Percentiles rank a stretch among this genome's conserved stretches.
Evolutionary conservation across 2,329 filamentous ascomycete genomes (phyloP).

Genomic region (Claviceps sp.): DNA sequence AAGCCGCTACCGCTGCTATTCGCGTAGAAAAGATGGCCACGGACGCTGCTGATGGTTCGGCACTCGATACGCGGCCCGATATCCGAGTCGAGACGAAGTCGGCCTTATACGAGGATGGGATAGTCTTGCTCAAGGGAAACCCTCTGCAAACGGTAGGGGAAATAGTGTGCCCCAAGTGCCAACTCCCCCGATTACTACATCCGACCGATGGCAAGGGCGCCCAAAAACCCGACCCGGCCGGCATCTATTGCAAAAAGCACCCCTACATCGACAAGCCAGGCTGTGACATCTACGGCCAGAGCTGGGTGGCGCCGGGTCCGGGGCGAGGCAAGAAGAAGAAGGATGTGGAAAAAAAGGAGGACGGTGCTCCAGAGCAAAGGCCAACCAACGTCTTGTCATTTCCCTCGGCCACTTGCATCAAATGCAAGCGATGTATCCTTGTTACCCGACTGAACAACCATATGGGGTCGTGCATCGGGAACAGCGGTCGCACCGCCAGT

Average conservation of each 20-base stretch:
- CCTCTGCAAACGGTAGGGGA: slow-evolving; percentile 58
- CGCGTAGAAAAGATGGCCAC: slow-evolving; percentile 48
- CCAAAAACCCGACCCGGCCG: slow-evolving; percentile 48
- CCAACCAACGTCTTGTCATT: slow-evolving; percentile 50
- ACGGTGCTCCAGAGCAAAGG: slow-evolving; percentile 37
- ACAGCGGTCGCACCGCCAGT: slow-evolving; percentile 49
- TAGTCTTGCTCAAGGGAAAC: slow-evolving; percentile 56
- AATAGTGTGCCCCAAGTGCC: slow-evolving; percentile 61
- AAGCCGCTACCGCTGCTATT: slow-evolving; percentile 51
- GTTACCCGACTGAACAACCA: slow-evolving; percentile 54
- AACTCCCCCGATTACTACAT: slow-evolving; percentile 58
- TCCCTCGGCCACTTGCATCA: slow-evolving; percentile 52
- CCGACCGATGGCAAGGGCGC: slow-evolving; percentile 59
- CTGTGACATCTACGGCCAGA: slow-evolving; percentile 72
- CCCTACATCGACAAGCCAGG: slow-evolving; percentile 65
- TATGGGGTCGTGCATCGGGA: slow-evolving; percentile 55
- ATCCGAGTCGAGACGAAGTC: slow-evolving; percentile 52
- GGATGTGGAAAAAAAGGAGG: slow-evolving; percentile 51
- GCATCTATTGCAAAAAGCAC: slow-evolving; percentile 67
- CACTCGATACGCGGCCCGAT: slow-evolving; percentile 39
- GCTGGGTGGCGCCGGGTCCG: slow-evolving; percentile 58
- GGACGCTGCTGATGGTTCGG: slow-evolving; percentile 39
- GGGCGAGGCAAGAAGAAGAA: slow-evolving; percentile 69
- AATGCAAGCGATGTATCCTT: slow-evolving; percentile 52
- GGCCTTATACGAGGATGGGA: slow-evolving; percentile 56